Evolutionary conservation across 805 yeast genomes (phyloP), one percentile per base, ranked within the genome.

Genomic region (Schwanniomyces sp.): DNA sequence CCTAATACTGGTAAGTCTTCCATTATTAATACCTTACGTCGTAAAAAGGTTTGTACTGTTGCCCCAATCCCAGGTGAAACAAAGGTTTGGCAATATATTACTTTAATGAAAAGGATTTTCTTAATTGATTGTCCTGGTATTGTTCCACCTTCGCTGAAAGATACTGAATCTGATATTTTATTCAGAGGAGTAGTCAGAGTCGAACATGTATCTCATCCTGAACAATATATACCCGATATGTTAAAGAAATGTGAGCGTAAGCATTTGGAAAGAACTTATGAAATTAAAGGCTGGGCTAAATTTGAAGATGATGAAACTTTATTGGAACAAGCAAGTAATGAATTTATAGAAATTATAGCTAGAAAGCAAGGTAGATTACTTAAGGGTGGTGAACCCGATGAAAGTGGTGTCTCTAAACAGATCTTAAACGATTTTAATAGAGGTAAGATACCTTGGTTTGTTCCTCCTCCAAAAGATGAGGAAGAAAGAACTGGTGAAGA

Each of bases 41-140:
- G 85, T 67, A 94, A 94, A 80, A 94, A 92, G 73, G 99, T 92
- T 41, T 94, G 98, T 74, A 85, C 80, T 40, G 98, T 92, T 41
- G 99, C 99, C 1, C 99, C 99, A 41, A 91, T 92, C 59, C 99
- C 99, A 27, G 99, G 99, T 67, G 99, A 92, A 66, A 92, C 99
- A 30, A 92, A 92, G 70, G 97, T 92, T 40, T 92, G 99, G 99
- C 99, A 92, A 75, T 92, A 92, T 74, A 91, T 92, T 60, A 91
- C 99, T 4, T 76, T 92, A 59, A 92, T 94, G 97, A 92, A 92
- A 77, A 81, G 92, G 55, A 92, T 92, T 44, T 92, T 91, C 70
- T 75, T 92, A 59, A 94, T 92, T 61, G 99, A 92, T 72, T 94
- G 99, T 76, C 99, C 99, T 2, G 99, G 99, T 71, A 92, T 92